These are phyloP conservation scores for Cicer arietinum DNA, from an alignment of 306 rosid genomes.

Conservation along the genomic window DNA sequence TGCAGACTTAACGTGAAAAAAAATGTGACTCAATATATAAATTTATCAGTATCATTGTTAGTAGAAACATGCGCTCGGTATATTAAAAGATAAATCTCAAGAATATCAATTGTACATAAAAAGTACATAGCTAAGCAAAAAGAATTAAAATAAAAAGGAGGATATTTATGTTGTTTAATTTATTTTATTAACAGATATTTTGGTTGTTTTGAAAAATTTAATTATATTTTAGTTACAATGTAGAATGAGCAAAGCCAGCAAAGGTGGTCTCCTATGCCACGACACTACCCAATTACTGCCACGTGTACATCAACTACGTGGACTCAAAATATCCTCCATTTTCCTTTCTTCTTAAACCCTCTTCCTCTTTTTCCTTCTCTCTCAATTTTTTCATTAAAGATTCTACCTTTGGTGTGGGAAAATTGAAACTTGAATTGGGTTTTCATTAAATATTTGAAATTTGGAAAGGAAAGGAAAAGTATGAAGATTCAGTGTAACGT, in stretches of 20 bases:
- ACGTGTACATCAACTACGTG: slow-evolving; percentile 55
- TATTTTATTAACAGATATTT: slow-evolving; percentile 42
- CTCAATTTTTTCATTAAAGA: slow-evolving; percentile 10
- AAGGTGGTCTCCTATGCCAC: slow-evolving; percentile 61
- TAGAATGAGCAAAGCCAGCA: slow-evolving; percentile 44
- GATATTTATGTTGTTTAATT: slow-evolving; percentile 51
- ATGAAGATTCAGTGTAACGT: slow-evolving; percentile 99
- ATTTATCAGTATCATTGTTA: too few relatives aligned
- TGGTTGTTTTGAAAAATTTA: slow-evolving; percentile 42
- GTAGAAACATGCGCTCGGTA: too few relatives aligned
- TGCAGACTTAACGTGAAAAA: too few relatives aligned
- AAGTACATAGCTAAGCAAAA: neutral
- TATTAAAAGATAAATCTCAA: too few relatives aligned
- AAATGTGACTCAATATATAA: too few relatives aligned
- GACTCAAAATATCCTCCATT: slow-evolving; percentile 56
- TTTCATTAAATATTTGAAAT: neutral
- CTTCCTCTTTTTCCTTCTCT: neutral
- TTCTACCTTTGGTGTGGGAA: slow-evolving; percentile 24
- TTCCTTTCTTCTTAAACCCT: slow-evolving; percentile 59
- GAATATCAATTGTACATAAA: neutral
- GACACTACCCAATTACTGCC: slow-evolving; percentile 61
- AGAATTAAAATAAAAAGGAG: slow-evolving; percentile 23
- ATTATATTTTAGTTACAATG: neutral
- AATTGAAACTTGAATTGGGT: slow-evolving; percentile 21
- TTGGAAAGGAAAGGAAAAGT: neutral